phyloP scores from a whole-genome alignment of 352 stramenopile species.

The Pythium myriotylum region DNA sequence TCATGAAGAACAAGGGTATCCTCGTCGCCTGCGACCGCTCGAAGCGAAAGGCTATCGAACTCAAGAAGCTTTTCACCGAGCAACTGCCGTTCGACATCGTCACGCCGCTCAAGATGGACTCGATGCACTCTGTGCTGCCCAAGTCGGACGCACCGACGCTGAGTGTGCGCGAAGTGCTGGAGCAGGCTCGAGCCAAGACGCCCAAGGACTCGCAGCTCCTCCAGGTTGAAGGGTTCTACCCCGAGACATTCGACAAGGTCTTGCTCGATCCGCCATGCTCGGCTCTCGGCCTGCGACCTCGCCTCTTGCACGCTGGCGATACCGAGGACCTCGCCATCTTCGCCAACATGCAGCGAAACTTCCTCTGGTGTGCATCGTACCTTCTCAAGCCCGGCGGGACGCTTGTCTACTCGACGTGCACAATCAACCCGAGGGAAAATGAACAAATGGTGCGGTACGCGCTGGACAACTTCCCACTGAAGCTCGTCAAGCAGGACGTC shows the following conservation, averaged over 20 bases:
- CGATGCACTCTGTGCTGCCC: constrained; percentile 84
- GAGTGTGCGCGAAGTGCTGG: constrained; percentile 68
- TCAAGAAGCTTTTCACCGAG: constrained; percentile 77
- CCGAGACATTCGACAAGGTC: constrained; percentile 94
- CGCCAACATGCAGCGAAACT: constrained; percentile 87
- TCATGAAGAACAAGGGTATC: constrained; percentile 90
- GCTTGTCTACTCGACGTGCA: constrained; percentile 96
- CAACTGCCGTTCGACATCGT: constrained; percentile 60
- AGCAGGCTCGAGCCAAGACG: constrained; percentile 42
- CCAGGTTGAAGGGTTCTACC: constrained; percentile 85
- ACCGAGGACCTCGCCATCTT: constrained; percentile 74
- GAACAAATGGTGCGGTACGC: constrained; percentile 92
- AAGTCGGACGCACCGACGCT: constrained; percentile 36
- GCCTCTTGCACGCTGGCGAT: constrained; percentile 84
- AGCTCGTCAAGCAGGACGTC: constrained; percentile 67
- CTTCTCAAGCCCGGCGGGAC: constrained; percentile 91
- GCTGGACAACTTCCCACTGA: constrained; percentile 84
- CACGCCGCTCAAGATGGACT: constrained; percentile 75
- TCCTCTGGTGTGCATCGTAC: constrained; percentile 83
- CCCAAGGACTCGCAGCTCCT: constrained; percentile 65
- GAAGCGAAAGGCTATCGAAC: constrained; percentile 82
- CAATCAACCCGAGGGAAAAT: constrained; percentile 92
- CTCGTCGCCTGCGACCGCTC: constrained; percentile 91
- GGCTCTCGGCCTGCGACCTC: constrained; percentile 91
- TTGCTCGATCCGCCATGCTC: constrained; percentile 92